Percentiles rank a stretch among this genome's conserved stretches.
Evolutionary conservation across 148 eudicot species (phyloP).

Genomic region (Arctostaphylos glauca): DNA sequence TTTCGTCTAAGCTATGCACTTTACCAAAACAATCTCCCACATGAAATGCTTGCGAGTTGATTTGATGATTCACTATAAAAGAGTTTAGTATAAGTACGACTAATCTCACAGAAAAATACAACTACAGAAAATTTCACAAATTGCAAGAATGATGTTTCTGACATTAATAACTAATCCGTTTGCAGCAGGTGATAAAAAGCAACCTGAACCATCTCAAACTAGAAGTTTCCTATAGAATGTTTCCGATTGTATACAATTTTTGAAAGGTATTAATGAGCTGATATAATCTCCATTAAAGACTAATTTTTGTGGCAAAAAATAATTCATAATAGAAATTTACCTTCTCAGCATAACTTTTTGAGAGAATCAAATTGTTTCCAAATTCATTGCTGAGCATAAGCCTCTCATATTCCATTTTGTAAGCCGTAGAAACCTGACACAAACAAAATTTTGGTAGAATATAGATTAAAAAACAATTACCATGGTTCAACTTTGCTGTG

Average conservation of each 20-base stretch:
- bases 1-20: background rate
- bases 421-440: slow-evolving; percentile 30
- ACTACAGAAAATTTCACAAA: background rate
- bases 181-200: background rate
- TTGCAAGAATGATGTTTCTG: background rate
- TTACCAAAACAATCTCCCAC: background rate
- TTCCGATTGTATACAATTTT: background rate
- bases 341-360: slow-evolving; percentile 27
- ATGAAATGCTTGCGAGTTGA: background rate
- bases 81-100: background rate
- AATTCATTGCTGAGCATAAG: slow-evolving; percentile 15
- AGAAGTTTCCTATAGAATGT: background rate
- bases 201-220: background rate
- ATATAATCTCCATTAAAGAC: background rate
- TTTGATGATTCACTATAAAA: background rate
- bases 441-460: background rate
- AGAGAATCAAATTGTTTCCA: slow-evolving; percentile 12
- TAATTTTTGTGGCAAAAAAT: background rate
- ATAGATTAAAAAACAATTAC: background rate
- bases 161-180: background rate
- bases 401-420: slow-evolving; percentile 30
- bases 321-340: background rate
- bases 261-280: background rate
- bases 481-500: background rate
- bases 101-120: background rate